phyloP scores from a whole-genome alignment of 768 basidiomycete species.

The Auricularia heimuer region DNA sequence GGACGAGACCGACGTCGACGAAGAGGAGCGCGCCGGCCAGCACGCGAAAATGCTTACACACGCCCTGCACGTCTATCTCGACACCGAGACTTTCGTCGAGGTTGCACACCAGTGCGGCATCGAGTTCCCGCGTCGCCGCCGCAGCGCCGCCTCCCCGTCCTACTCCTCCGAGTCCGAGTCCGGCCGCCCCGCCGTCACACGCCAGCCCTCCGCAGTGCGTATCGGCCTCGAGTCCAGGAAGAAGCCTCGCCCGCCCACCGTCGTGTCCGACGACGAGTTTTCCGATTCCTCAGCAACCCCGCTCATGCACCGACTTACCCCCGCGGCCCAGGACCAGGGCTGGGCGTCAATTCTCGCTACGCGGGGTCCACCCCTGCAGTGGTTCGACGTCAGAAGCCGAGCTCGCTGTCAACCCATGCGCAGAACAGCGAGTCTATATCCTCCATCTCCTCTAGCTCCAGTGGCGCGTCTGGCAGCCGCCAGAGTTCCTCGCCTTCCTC shows the following conservation, averaged over 20 bases:
- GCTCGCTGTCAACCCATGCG: neutral
- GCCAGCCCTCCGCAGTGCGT: neutral
- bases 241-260: neutral
- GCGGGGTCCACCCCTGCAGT: neutral
- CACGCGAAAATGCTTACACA: slow-evolving; percentile 71
- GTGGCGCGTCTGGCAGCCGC: slow-evolving; percentile 40
- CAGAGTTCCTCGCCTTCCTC: slow-evolving; percentile 51
- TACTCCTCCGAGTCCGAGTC: slow-evolving; percentile 36
- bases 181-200: neutral
- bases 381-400: no score
- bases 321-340: neutral
- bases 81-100: slow-evolving; percentile 65
- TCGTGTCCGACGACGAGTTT: neutral
- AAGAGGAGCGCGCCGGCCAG: slow-evolving; percentile 41
- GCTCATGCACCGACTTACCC: slow-evolving; percentile 1
- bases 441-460: neutral
- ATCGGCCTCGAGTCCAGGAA: neutral
- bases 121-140: slow-evolving; percentile 43
- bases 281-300: neutral
- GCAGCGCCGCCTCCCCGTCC: slow-evolving; percentile 46
- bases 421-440: slow-evolving; percentile 1
- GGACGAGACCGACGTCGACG: slow-evolving; percentile 37
- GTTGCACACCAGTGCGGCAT: slow-evolving; percentile 26
- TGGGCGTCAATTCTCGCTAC: neutral
- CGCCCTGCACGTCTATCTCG: slow-evolving; percentile 71